Evolutionary conservation across 768 basidiomycete species (phyloP).

Genomic region (Leccinum pellstonianum): DNA sequence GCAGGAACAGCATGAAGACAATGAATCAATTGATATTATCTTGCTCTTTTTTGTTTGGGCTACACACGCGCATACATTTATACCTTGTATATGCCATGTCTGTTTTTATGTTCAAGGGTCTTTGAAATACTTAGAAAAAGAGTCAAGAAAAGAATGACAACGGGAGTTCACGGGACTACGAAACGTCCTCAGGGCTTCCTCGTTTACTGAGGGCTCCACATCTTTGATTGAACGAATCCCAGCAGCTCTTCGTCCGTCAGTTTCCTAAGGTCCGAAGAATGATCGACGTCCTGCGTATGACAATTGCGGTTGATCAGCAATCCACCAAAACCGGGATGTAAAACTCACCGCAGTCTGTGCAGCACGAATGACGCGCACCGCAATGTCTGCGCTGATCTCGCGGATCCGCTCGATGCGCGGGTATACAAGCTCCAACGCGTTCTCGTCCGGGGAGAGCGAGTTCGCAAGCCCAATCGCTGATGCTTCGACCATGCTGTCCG

Average conservation of each 20-base stretch:
- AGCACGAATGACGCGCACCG: conserved; percentile 69
- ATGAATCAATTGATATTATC: not conserved
- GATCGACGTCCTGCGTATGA: conserved; percentile 51
- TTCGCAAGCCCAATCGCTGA: conserved; percentile 77
- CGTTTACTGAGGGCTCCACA: conserved; percentile 61
- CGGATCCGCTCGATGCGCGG: conserved; percentile 82
- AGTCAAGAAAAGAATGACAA: not conserved
- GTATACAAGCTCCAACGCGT: conserved; percentile 66
- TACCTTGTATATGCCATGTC: conserved; percentile 10
- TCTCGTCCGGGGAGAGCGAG: conserved; percentile 71
- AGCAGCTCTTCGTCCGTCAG: conserved; percentile 57
- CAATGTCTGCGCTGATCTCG: conserved; percentile 79
- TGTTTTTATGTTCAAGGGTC: not conserved
- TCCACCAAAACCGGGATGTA: not conserved
- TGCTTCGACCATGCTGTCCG: conserved; percentile 88
- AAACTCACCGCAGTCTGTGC: conserved; percentile 71
- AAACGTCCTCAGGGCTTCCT: not conserved
- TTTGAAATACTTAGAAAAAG: not conserved
- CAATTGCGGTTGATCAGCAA: not conserved
- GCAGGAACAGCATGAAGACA: conserved; percentile 38
- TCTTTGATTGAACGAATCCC: conserved; percentile 55
- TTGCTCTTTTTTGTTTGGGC: not conserved
- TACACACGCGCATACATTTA: not conserved
- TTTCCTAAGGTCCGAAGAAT: conserved; percentile 48
- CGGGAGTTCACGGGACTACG: not conserved